Conservation (phyloP, 305 asterid species). For the Fraxinus sp. region DNA sequence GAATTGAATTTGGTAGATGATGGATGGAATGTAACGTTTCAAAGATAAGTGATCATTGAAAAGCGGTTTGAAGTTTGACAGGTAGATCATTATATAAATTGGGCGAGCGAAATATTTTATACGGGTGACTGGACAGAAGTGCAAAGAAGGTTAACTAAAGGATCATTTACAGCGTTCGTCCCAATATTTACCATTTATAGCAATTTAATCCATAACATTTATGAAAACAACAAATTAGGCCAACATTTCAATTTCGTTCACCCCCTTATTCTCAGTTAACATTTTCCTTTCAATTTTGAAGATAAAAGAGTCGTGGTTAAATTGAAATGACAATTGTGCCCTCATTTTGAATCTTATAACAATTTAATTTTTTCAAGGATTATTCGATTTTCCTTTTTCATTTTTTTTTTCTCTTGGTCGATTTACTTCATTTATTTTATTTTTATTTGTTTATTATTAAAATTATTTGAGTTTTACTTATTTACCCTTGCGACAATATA, state of each 20-base stretch:
- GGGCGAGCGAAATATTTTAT: neutral
- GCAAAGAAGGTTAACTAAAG: neutral
- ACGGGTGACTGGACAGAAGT: neutral
- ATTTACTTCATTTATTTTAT: neutral
- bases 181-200: neutral
- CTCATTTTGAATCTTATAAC: neutral
- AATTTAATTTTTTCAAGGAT: too few relatives aligned
- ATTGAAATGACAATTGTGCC: neutral
- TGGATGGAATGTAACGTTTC: neutral
- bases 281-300: neutral
- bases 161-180: neutral
- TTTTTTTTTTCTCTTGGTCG: neutral
- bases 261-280: neutral
- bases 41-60: neutral
- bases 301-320: neutral
- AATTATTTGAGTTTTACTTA: neutral
- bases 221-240: neutral
- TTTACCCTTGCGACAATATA: neutral
- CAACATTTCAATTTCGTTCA: neutral
- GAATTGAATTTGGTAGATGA: neutral
- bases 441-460: too few relatives aligned
- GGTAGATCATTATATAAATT: neutral
- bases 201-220: neutral
- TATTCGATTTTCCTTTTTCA: neutral
- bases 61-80: neutral